Evolutionary conservation across 495 filamentous ascomycete genomes (phyloP), one percentile per base, ranked within the genome.

Genomic region (Xylaria castorea): DNA sequence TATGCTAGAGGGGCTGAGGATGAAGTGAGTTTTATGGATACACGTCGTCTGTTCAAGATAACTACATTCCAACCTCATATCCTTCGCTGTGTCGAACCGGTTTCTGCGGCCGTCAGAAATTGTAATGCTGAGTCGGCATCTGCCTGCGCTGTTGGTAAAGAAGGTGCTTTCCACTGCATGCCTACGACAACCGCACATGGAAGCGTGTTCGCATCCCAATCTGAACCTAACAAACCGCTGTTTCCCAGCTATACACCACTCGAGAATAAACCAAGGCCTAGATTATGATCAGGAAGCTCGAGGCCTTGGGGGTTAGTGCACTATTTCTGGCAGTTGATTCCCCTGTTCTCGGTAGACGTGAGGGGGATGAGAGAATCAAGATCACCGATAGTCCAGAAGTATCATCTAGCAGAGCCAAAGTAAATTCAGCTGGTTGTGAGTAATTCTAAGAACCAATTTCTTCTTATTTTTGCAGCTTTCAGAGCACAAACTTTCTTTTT

Each of bases 191-290:
- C 91, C 5, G 89, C 89, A 25, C 25, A 64, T 27, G 60, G 64
- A 11, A 27, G 40, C 53, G 62, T 61, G 50, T 64, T 62, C 48
- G 48, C 53, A 8, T 38, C 69, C 11, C 69, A 60, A 25, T 48
- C 40, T 6, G 18, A 27, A 14, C 69, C 58, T 7, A 14, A 27
- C 18, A 38, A 74, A 27, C 73, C 75, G 14, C 87, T 91, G 76
- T 92, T 92, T 89, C 92, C 73, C 92, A 93, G 73, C 82, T 93
- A 30, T 93, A 94, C 75, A 91, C 93, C 69, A 90, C 92, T 78
- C 87, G 86, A 42, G 85, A 92, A 69, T 87, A 90, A 3, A 70
- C 82, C 57, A 91, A 91, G 74, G 87, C 89, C 20, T 89, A 87
- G 50, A 85, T 82, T 1, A 80, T 94, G 25, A 82, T 94, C 0